Evolutionary conservation across 805 yeast species (phyloP).

Genomic region (Pichia thaimueangensis): DNA sequence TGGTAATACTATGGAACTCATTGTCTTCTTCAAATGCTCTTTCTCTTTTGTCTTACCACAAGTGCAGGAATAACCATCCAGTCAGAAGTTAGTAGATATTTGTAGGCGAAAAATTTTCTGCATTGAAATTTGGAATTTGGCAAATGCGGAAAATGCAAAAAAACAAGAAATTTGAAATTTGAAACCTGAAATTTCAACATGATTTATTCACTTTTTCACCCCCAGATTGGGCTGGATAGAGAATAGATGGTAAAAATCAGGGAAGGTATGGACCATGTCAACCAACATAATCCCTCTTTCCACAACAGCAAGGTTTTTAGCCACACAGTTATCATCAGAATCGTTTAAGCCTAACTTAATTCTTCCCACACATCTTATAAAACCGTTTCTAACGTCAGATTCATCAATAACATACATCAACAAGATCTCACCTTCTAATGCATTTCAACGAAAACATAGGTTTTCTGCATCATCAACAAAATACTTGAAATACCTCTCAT

Average conservation of each 20-base stretch:
- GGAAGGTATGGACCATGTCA: too few relatives aligned
- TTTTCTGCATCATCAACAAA: constrained; percentile 5
- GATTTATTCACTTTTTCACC: too few relatives aligned
- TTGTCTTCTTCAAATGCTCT: background rate
- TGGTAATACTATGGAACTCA: background rate
- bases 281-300: constrained; percentile 8
- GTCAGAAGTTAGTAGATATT: too few relatives aligned
- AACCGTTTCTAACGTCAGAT: constrained; percentile 7
- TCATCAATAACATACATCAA: constrained; percentile 14
- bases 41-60: background rate
- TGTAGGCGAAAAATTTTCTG: too few relatives aligned
- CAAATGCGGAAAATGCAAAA: too few relatives aligned
- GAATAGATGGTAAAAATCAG: too few relatives aligned
- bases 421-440: constrained; percentile 9
- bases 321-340: constrained; percentile 7
- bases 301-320: constrained; percentile 7
- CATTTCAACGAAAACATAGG: constrained; percentile 6
- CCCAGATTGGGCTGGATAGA: too few relatives aligned
- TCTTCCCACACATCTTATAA: constrained; percentile 7
- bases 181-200: too few relatives aligned
- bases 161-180: too few relatives aligned
- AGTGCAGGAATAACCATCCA: too few relatives aligned
- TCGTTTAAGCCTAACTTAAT: constrained; percentile 3
- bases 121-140: too few relatives aligned
- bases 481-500: background rate